phyloP scores from a whole-genome alignment of 345 rosid genomes.

The Erodium maritimum region DNA sequence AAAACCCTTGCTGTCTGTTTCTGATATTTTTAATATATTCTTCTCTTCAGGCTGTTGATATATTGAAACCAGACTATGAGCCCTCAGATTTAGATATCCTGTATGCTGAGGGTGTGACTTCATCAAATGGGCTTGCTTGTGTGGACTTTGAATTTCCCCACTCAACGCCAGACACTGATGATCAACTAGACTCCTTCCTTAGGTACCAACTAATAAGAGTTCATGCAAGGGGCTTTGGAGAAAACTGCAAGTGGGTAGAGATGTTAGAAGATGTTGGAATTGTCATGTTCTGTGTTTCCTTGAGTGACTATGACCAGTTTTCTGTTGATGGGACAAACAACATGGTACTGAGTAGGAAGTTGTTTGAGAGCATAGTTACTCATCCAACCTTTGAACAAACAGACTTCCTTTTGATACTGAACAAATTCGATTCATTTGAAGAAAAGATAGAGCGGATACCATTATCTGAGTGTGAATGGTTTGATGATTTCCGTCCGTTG shows the following conservation, averaged over 20 bases:
- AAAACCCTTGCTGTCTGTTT: no score
- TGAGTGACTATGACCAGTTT: conserved; percentile 73
- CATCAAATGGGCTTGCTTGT: conserved; percentile 88
- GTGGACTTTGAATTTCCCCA: conserved; percentile 80
- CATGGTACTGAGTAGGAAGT: conserved; percentile 58
- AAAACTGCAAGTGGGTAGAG: conserved; percentile 93
- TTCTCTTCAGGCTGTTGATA: conserved; percentile 58
- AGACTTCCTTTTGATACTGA: conserved; percentile 81
- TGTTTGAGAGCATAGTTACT: conserved; percentile 77
- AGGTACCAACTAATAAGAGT: conserved; percentile 93
- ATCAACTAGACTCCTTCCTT: conserved; percentile 63
- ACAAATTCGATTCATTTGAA: conserved; percentile 75
- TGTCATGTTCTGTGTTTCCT: conserved; percentile 66
- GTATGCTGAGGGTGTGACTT: conserved; percentile 89
- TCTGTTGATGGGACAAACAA: conserved; percentile 55
- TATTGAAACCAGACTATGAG: conserved; percentile 70
- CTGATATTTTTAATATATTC: conserved; percentile 1
- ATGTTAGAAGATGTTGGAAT: conserved; percentile 97
- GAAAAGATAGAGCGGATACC: conserved; percentile 67
- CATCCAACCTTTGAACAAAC: conserved; percentile 77
- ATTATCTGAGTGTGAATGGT: conserved; percentile 67
- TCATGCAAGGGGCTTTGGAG: conserved; percentile 77
- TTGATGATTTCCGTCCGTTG: conserved; percentile 76
- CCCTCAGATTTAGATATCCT: conserved; percentile 94
- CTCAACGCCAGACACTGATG: conserved; percentile 32